Base-by-base conservation (phyloP, 169 alveolate genomes). In the Eimeria maxima region DNA sequence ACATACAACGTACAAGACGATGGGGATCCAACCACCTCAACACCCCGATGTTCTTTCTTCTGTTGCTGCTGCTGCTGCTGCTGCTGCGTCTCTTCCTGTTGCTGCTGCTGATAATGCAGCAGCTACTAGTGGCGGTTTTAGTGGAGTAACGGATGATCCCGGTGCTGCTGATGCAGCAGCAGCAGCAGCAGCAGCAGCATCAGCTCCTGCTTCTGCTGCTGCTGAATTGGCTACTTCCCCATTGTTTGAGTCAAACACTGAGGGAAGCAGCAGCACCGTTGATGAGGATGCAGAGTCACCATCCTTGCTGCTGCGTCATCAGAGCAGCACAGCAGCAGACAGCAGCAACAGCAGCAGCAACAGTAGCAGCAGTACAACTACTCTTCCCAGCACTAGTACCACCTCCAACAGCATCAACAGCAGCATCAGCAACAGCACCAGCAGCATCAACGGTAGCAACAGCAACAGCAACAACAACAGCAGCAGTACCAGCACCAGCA, bases 291-390 rank as follows among this genome's bases (percentile, higher is more conserved):
- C 10, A 16, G n/a, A n/a, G n/a, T n/a, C n/a, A n/a, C 38, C 24
- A 16, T 16, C 74, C 29, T 14, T 65, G 38, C 74, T 65, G 74
- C 74, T 65, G 74, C 74, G 24, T 5, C 5, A n/a, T n/a, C 38
- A 65, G 74, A 11, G 57, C 57, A 50, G 57, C 57, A n/a, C 74
- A 65, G 74, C 74, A 65, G 74, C 74, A 65, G 74, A n/a, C 74
- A 65, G 74, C 74, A n/a, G 57, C 57, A 50, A 11, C 57, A 50
- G 57, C 57, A 50, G 57, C 57, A 65, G 74, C 74, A 65, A n/a
- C 74, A 65, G 74, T n/a, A 65, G 74, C 20, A n/a, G 83, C 83
- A 73, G 50, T 20, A 20, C 14, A 44, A 38, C 50, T 47, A 73
- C 50, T 27, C 24, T n/a, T 42, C n/a, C 50, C 83, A 73, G 83